A percentile compares a stretch with the other conserved stretches of the same genome.
Evolutionary conservation across 495 filamentous ascomycete species (phyloP).

Genomic region (Tuber borchii): DNA sequence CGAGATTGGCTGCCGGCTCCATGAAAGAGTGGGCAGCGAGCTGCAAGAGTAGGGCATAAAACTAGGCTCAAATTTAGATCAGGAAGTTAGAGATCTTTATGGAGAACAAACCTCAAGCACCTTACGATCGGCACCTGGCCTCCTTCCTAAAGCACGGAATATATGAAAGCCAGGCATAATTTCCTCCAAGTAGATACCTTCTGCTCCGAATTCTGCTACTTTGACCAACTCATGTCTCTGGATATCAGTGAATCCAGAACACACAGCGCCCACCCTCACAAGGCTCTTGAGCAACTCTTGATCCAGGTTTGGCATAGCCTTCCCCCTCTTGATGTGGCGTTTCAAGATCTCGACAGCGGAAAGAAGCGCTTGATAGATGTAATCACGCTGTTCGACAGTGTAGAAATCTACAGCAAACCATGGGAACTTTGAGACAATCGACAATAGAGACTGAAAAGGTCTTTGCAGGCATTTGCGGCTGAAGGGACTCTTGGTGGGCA

Average conservation of each 20-base stretch:
- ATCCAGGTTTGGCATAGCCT: constrained; percentile 41
- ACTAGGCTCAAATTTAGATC: constrained; percentile 17
- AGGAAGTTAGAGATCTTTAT: constrained; percentile 6
- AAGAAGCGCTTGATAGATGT: constrained; percentile 38
- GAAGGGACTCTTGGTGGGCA: constrained; percentile 37
- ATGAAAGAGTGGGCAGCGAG: constrained; percentile 35
- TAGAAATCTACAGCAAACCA: constrained; percentile 41
- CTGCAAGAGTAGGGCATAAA: constrained; percentile 38
- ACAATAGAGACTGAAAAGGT: constrained; percentile 41
- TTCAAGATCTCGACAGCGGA: constrained; percentile 40
- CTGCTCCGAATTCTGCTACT: constrained; percentile 37
- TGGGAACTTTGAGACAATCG: constrained; percentile 42
- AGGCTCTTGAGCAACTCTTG: constrained; percentile 35
- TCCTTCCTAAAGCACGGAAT: constrained; percentile 39
- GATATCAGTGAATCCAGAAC: constrained; percentile 40
- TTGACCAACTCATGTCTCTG: constrained; percentile 41
- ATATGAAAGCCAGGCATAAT: constrained; percentile 34
- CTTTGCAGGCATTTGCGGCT: constrained; percentile 42
- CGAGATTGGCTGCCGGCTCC: background rate
- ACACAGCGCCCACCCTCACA: constrained; percentile 35
- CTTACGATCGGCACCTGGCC: constrained; percentile 32
- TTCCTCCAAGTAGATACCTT: constrained; percentile 33
- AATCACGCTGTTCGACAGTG: constrained; percentile 40
- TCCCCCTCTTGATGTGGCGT: constrained; percentile 42
- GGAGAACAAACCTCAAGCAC: constrained; percentile 36